Conservation (phyloP, 23 red algal genomes). For the Porphyridium purpureum region DNA sequence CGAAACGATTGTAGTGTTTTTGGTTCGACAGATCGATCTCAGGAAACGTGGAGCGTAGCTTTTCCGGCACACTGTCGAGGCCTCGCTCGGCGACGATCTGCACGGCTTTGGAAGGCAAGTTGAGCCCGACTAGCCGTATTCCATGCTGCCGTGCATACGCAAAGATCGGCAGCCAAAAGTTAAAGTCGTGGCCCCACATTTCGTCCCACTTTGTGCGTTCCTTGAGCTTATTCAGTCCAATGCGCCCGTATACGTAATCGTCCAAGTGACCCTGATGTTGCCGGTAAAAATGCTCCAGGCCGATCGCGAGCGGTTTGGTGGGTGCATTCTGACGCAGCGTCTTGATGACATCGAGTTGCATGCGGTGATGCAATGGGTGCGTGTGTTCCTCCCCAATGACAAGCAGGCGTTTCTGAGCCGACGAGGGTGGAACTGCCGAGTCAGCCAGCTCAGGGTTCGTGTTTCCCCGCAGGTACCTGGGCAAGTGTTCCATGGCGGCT, state of each 20-base stretch:
- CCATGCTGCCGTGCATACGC: slow-evolving; percentile 40
- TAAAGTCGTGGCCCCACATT: slow-evolving; percentile 41
- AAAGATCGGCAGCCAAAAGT: slow-evolving; percentile 49
- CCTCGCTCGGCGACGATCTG: slow-evolving; percentile 17
- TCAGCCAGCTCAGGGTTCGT: no score
- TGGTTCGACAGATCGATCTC: slow-evolving; percentile 49
- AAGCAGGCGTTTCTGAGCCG: not conserved
- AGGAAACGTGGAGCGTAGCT: slow-evolving; percentile 28
- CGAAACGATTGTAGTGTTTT: slow-evolving; percentile 46
- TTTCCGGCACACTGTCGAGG: slow-evolving; percentile 21
- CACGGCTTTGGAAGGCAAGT: slow-evolving; percentile 32
- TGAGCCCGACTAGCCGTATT: slow-evolving; percentile 51
- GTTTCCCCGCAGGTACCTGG: no score
- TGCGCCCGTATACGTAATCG: slow-evolving; percentile 30
- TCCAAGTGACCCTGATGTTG: slow-evolving; percentile 44
- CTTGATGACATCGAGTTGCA: slow-evolving; percentile 5
- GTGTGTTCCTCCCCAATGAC: slow-evolving; percentile 17
- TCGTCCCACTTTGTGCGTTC: slow-evolving; percentile 36
- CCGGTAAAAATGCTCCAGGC: slow-evolving; percentile 74
- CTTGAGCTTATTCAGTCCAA: slow-evolving; percentile 24
- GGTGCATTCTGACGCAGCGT: slow-evolving; percentile 3
- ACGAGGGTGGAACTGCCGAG: not conserved
- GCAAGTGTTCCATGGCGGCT: no score
- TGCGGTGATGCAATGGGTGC: slow-evolving; percentile 8
- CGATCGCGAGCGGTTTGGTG: slow-evolving; percentile 25